A percentile compares a stretch with the other conserved stretches of the same genome.
These are phyloP conservation scores for Orobanche coerulescens DNA, from an alignment of 257 asterid genomes.

Conservation along the genomic window DNA sequence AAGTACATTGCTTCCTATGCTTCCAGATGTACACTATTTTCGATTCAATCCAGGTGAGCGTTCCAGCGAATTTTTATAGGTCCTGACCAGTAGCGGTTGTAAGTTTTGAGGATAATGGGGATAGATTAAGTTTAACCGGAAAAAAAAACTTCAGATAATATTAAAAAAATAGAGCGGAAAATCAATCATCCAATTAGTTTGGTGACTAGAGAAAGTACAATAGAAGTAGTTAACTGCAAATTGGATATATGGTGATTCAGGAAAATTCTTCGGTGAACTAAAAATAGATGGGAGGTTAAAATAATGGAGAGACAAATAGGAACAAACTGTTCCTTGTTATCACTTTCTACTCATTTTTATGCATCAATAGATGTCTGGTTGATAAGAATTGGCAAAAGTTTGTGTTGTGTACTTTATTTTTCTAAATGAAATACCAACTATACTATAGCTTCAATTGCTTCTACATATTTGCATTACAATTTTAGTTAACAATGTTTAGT, in stretches of 20 bases:
- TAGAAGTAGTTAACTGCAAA: not conserved
- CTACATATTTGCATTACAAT: no score
- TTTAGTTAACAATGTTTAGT: no score
- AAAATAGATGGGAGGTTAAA: not conserved
- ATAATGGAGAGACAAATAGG: not conserved
- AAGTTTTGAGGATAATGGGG: not conserved
- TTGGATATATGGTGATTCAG: not conserved
- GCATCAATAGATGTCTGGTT: not conserved
- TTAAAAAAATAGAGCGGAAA: not conserved
- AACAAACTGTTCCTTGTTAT: not conserved
- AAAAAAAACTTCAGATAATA: not conserved
- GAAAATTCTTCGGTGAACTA: not conserved
- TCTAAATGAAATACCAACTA: no score
- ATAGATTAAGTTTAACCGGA: not conserved
- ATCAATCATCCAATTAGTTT: constrained; percentile 3
- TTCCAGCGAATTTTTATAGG: constrained; percentile 6
- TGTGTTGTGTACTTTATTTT: no score
- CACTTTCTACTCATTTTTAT: not conserved
- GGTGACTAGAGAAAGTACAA: not conserved
- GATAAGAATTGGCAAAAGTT: not conserved
- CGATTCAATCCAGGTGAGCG: constrained; percentile 94
- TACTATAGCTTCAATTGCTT: no score
- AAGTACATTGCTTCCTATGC: constrained; percentile 88
- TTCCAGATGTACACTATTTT: constrained; percentile 84
- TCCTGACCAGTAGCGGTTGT: constrained; percentile 9